Base-by-base conservation (phyloP, 2,329 filamentous ascomycete genomes). In the Trichothecium roseum region DNA sequence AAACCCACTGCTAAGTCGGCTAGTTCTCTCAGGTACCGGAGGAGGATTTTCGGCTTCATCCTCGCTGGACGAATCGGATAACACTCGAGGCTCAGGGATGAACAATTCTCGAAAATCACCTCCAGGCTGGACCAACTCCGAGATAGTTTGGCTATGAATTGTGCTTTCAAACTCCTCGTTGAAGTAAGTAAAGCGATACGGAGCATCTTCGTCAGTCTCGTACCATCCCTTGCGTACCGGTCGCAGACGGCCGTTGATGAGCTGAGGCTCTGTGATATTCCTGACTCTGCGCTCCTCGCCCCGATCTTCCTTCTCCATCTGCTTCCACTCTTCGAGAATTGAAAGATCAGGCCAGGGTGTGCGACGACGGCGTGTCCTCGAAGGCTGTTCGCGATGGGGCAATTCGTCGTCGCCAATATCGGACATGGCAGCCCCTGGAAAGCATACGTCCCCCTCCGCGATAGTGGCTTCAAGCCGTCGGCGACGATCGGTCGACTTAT, bases 111-210 rank as follows among this genome's bases (percentile, higher is more conserved):
- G 72, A 55, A 98, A 98, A 30, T 74, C 83, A 40, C 80, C 74
- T 5, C 86, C 91, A 1, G 84, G 80, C 46, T 94, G 87, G 8
- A 93, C 73, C 15, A 98, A 71, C 54, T 95, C 91, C 3, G 87
- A 94, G 38, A 98, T 94, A 1, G 83, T 91, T 57, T 94, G 85
- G 40, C 87, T 91, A 57, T 98, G 91, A 42, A 98, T 93, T 0
- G 91, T 98, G 56, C 84, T 93, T 49, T 86, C 82, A 37, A 96
- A 86, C 43, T 94, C 86, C 54, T 96, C 91, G 56, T 96, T 96
- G 69, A 98, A 98, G 57, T 98, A 98, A 0, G 91, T 96, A 56
- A 95, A 98, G 18, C 91, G 76, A 55, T 93, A 96, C 0, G 91
- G 91, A 0, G 81, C 78, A 44, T 95, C 89, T 41, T 94, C 88